Evolutionary conservation across 345 rosid species (phyloP).

Genomic region (Syzygium aqueum): DNA sequence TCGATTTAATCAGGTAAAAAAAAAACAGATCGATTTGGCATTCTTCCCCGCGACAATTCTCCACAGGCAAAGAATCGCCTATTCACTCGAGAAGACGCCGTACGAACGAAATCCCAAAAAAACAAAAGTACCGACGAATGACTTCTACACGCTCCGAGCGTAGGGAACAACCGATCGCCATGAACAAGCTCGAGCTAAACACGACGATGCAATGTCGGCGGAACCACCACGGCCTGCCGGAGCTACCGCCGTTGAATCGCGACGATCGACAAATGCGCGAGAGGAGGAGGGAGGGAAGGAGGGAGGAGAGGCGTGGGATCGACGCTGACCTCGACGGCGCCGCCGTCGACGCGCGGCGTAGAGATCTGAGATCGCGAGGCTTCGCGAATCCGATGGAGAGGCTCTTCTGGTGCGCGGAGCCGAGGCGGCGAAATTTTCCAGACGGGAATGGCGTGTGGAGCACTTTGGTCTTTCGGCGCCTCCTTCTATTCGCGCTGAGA

Average conservation of each 20-base stretch:
- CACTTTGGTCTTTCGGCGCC: neutral
- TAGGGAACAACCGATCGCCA: neutral
- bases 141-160: neutral
- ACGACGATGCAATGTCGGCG: neutral
- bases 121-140: neutral
- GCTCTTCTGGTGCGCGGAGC: neutral
- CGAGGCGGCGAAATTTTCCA: neutral
- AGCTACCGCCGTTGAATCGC: neutral
- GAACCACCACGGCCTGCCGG: neutral
- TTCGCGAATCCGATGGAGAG: neutral
- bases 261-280: neutral
- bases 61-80: neutral
- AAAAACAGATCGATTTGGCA: neutral
- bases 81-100: neutral
- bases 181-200: neutral
- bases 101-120: neutral
- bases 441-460: neutral
- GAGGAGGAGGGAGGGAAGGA: neutral
- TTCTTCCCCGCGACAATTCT: neutral
- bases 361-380: neutral
- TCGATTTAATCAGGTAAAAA: neutral
- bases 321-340: neutral
- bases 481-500: neutral
- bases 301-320: neutral
- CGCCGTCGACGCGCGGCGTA: neutral